Evolutionary conservation across 306 rosid species (phyloP), one percentile per base, ranked within the genome.

Genomic region (Bauhinia variegata): DNA sequence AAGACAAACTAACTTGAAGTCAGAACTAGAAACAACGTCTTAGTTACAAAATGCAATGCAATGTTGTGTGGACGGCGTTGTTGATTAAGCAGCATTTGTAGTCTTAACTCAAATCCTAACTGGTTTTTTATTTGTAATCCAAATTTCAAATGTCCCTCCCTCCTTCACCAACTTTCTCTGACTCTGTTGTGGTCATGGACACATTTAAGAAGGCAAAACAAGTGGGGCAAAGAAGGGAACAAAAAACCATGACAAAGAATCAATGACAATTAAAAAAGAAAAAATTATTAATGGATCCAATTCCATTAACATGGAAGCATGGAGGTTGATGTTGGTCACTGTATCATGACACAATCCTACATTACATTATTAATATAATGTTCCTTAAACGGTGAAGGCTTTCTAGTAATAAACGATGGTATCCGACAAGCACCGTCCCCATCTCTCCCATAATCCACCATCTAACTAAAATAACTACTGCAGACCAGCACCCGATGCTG

Each of bases 321-420:
- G 77, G 64, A 67, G 73, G 67, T 52, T 47, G 60, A 70, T 49
- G 60, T 51, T 64, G 80, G 84, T 83, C 83, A 80, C 16, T 13
- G 16, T 10, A 30, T 64, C 78, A 66, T 81, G 85, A 78, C 75
- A n/a, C 76, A 78, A 4, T 19, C 55, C 54, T 32, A 32, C 71
- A 58, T 68, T 59, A 73, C 76, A 58, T 79, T 85, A 62, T 77
- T 75, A 55, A 14, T 52, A 37, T 39, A 14, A 30, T 37, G 52
- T 15, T 36, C 60, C 37, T 46, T 16, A 63, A 23, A 23, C 28
- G 28, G 28, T 23, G 1, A 23, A 16, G 41, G 63, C 55, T 63
- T 23, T 56, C 32, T 32, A 60, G 18, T 36, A 75, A 76, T 47
- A 67, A 13, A 75, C 68, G 54, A 64, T 42, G 15, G 57, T 61